A percentile compares a stretch with the other conserved stretches of the same genome.
Conservation (phyloP, 768 basidiomycete genomes). For the Xerocomellus dryophilus region DNA sequence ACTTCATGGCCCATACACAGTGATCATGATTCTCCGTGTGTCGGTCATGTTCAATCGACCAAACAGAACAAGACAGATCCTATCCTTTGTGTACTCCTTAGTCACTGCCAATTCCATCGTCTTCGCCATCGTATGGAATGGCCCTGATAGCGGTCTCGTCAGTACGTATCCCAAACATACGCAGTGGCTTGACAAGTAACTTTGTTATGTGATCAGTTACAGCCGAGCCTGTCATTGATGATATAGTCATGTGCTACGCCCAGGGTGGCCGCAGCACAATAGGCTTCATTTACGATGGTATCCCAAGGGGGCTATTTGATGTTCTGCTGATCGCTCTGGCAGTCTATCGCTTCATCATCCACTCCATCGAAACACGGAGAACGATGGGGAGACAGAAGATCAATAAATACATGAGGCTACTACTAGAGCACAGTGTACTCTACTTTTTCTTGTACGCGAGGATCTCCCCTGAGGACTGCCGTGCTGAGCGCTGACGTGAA, state of each 20-base stretch:
- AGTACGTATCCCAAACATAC: background rate
- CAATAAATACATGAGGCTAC: constrained; percentile 8
- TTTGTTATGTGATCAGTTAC: background rate
- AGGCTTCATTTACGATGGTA: background rate
- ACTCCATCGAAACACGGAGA: constrained; percentile 2
- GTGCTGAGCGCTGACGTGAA: background rate
- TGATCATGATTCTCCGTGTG: constrained; percentile 16
- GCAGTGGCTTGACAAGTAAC: background rate
- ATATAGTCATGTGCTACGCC: background rate
- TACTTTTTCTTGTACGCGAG: constrained; percentile 11
- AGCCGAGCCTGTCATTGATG: background rate
- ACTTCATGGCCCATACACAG: background rate
- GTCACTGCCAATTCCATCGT: background rate
- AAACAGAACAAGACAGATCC: background rate
- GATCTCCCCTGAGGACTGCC: background rate
- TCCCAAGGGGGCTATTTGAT: constrained; percentile 5
- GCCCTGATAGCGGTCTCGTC: background rate
- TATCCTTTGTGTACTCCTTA: constrained; percentile 1
- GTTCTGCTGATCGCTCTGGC: constrained; percentile 4
- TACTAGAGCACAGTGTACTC: constrained; percentile 8
- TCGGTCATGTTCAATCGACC: constrained; percentile 14
- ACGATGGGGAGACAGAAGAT: constrained; percentile 1
- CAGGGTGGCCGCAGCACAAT: background rate
- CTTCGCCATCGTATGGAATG: background rate
- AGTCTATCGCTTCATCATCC: constrained; percentile 5